Base-by-base conservation (phyloP, 2,329 filamentous ascomycete species). In the Botrytis aclada region DNA sequence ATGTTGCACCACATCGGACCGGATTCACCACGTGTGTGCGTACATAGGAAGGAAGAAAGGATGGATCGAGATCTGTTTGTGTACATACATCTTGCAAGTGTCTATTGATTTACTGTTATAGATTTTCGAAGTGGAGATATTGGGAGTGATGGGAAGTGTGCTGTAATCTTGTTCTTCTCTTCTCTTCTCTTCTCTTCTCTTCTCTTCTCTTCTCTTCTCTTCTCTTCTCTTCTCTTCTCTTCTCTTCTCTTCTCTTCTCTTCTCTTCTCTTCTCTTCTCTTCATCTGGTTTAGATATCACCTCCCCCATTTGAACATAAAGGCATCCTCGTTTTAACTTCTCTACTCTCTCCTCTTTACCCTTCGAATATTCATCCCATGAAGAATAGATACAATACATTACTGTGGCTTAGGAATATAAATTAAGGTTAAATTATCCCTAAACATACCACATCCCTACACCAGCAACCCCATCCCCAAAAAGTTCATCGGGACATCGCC, bases 321-420 rank as follows among this genome's bases (percentile, higher is more conserved):
- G 12, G 7, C 47, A n/a, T 54, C 10, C 22, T 12, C 3, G 4
- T 16, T 54, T 4, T 7, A 54, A 7, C 2, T 54, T n/a, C 12
- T 54, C 12, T 54, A 47, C 3, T 47, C 9, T 47, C 12, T 22
- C 0, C 9, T 8, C 45, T 25, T 25, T 4, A 10, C 9, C 1
- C 22, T 47, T 47, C 9, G 25, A 9, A 25, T 4, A n/a, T n/a
- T 47, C 12, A n/a, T n/a, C 4, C 25, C 25, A n/a, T 54, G 25
- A 12, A 1, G 10, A 54, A n/a, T 1, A 14, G 8, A 12, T 7
- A 54, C 3, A 0, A n/a, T n/a, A 54, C 12, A n/a, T 16, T 16
- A 54, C 16, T 25, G 47, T 16, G 47, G 25, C 47, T 54, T 14
- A 16, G 25, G 25, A 54, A 47, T 47, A 54, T n/a, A 54, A n/a